A percentile compares a stretch with the other conserved stretches of the same genome.
phyloP scores from a whole-genome alignment of 768 basidiomycete species.

The Boletus coccyginus region DNA sequence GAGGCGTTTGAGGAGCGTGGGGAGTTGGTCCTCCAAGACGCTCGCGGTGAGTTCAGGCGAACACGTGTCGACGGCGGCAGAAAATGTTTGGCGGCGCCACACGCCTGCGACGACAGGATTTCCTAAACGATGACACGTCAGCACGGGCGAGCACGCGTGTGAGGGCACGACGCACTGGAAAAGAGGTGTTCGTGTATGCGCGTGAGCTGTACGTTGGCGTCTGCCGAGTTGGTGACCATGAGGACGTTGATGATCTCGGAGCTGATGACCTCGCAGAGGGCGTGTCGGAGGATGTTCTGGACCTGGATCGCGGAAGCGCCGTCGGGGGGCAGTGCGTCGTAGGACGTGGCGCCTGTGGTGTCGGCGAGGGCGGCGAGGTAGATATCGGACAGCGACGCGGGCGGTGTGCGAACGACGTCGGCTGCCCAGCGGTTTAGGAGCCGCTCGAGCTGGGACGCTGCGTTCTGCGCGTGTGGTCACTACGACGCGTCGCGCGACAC shows the following conservation, averaged over 20 bases:
- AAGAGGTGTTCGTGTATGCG: constrained; percentile 89
- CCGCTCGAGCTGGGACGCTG: constrained; percentile 78
- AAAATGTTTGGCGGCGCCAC: constrained; percentile 92
- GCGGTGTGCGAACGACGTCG: constrained; percentile 61
- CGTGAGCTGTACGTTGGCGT: constrained; percentile 81
- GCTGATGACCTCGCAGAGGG: constrained; percentile 68
- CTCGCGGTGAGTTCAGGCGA: constrained; percentile 65
- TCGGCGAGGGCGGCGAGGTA: constrained; percentile 60
- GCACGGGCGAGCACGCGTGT: constrained; percentile 40
- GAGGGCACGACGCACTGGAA: constrained; percentile 53
- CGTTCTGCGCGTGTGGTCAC: no score
- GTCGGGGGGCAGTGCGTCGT: constrained; percentile 40
- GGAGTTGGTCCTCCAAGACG: constrained; percentile 72
- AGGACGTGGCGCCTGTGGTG: constrained; percentile 41
- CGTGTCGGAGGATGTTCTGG: constrained; percentile 78
- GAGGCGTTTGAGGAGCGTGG: constrained; percentile 57
- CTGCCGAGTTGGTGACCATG: constrained; percentile 80
- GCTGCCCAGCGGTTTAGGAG: constrained; percentile 90
- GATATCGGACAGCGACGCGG: constrained; percentile 49
- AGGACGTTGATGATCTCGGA: constrained; percentile 84
- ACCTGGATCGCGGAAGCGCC: constrained; percentile 65
- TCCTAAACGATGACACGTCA: constrained; percentile 51
- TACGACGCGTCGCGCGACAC: neutral
- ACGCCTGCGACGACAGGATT: constrained; percentile 87
- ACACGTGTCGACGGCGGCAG: constrained; percentile 74